Evolutionary conservation across 441 rosid species (phyloP).

Genomic region (Corymbia citriodora): DNA sequence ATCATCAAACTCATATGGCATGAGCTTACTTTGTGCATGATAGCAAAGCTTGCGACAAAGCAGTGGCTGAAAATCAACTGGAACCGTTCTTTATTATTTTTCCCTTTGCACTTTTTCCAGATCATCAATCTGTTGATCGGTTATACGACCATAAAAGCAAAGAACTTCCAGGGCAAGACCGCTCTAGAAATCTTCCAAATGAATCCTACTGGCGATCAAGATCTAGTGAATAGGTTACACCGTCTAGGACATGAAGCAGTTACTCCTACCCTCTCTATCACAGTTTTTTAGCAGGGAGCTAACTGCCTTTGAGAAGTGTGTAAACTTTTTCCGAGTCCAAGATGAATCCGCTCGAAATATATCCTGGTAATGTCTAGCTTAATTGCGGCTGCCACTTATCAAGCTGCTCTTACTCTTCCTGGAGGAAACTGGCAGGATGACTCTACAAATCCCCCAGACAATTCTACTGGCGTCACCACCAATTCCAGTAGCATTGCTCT

Average conservation of each 20-base stretch:
- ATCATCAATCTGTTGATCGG: background rate
- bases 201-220: fast-evolving
- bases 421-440: background rate
- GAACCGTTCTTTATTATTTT: background rate
- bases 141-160: background rate
- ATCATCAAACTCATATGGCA: background rate
- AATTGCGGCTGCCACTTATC: background rate
- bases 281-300: background rate
- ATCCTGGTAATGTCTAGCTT: background rate
- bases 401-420: background rate
- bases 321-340: background rate
- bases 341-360: background rate
- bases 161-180: background rate
- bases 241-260: background rate
- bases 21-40: background rate
- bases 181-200: background rate
- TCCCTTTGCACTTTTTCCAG: background rate
- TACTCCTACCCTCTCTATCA: background rate
- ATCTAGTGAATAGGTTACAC: background rate
- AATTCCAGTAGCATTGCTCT: background rate
- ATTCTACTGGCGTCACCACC: background rate
- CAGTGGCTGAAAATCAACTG: background rate
- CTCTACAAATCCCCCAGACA: fast-evolving
- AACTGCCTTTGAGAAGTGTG: background rate
- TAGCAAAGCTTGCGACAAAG: background rate